Percentiles rank a stretch among this genome's conserved stretches.
Conservation (phyloP, 306 rosid species). For the Neltuma alba region DNA sequence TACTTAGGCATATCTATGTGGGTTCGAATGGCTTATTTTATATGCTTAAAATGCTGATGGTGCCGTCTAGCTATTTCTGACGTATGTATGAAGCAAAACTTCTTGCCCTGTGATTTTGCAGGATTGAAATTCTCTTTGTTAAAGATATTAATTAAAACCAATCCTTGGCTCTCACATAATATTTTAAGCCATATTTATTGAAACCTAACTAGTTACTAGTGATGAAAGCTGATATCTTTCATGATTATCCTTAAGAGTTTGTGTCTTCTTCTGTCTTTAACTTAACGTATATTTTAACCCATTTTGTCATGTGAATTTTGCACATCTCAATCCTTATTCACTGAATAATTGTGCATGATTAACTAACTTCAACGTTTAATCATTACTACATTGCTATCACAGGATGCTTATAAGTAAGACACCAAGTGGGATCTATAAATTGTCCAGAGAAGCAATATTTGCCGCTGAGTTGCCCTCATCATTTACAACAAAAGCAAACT, state of each 20-base stretch:
- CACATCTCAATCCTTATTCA: constrained; percentile 14
- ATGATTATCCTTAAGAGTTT: constrained; percentile 9
- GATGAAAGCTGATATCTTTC: neutral
- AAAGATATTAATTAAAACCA: neutral
- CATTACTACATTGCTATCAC: constrained; percentile 38
- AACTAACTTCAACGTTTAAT: constrained; percentile 35
- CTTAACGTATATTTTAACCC: neutral
- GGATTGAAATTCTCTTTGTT: constrained; percentile 11
- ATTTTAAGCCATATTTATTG: neutral
- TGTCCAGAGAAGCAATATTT: constrained; percentile 84
- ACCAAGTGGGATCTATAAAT: constrained; percentile 82
- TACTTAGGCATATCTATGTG: neutral
- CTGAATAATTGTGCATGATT: constrained; percentile 22
- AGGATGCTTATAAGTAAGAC: constrained; percentile 90
- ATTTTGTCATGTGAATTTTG: constrained; percentile 29
- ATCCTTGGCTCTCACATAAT: neutral
- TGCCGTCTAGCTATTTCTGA: constrained; percentile 2
- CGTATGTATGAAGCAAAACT: constrained; percentile 6
- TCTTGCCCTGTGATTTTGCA: constrained; percentile 1
- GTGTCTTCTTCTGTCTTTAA: constrained; percentile 2
- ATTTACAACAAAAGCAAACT: constrained; percentile 72
- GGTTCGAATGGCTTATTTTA: constrained; percentile 15
- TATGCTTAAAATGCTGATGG: constrained; percentile 21
- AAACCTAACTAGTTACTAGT: neutral
- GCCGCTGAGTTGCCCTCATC: constrained; percentile 73